phyloP scores from a whole-genome alignment of 1,139 yeast species.

The Neolecta irregularis region DNA sequence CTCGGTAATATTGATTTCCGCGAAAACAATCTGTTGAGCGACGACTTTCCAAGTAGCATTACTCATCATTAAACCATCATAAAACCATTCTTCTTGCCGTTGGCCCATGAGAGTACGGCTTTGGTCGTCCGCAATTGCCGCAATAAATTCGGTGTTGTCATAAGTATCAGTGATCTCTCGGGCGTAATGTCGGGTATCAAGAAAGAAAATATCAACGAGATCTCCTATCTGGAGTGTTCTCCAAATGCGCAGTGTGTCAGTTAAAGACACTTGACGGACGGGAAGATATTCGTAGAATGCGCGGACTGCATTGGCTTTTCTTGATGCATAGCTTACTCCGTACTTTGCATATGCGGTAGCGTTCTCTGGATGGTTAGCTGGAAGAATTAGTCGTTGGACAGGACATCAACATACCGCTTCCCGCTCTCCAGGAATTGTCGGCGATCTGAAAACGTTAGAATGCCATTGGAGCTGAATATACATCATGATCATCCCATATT shows the following conservation, averaged over 20 bases:
- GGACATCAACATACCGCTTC: too few relatives aligned
- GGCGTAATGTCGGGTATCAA: constrained; percentile 6
- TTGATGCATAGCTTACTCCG: background rate
- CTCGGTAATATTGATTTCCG: constrained; percentile 1
- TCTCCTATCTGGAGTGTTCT: constrained; percentile 4
- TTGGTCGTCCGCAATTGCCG: constrained; percentile 3
- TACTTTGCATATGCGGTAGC: too few relatives aligned
- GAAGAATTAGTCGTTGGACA: background rate
- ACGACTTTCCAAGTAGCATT: constrained; percentile 4
- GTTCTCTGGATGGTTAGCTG: background rate
- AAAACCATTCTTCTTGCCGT: constrained; percentile 5
- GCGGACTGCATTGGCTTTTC: constrained; percentile 5
- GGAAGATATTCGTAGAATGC: constrained; percentile 6
- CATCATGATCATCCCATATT: constrained; percentile 5
- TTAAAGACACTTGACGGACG: constrained; percentile 1
- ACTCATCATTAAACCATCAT: background rate
- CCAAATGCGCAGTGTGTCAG: constrained; percentile 4
- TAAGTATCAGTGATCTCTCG: constrained; percentile 6
- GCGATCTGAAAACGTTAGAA: too few relatives aligned
- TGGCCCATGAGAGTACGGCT: constrained; percentile 5
- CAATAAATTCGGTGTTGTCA: constrained; percentile 4
- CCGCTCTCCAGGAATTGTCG: constrained; percentile 3
- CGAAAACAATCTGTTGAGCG: constrained; percentile 4
- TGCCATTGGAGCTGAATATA: too few relatives aligned
- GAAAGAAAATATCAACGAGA: constrained; percentile 3